A percentile compares a stretch with the other conserved stretches of the same genome.
Evolutionary conservation across 2,329 filamentous ascomycete species (phyloP).

Genomic region (Lachnellula hyalina): DNA sequence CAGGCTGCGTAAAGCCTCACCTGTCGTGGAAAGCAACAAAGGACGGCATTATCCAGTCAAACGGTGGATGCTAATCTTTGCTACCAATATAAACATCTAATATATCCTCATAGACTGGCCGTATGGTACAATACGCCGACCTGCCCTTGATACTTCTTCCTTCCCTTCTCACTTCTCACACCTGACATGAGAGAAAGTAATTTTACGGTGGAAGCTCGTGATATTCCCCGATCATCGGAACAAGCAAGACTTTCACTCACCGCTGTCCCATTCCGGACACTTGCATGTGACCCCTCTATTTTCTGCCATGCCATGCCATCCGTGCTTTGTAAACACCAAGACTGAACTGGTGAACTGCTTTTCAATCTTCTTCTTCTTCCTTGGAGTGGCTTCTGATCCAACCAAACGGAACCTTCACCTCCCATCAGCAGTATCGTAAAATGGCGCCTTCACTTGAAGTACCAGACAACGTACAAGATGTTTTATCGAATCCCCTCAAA

Average conservation of each 20-base stretch:
- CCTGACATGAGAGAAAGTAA: not conserved
- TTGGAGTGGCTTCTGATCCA: not conserved
- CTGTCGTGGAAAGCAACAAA: not conserved
- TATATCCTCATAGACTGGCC: not conserved
- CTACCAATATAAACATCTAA: not conserved
- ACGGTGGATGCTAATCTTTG: not conserved
- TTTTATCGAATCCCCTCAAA: constrained; percentile 71
- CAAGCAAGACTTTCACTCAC: not conserved
- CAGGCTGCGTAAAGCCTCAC: not conserved
- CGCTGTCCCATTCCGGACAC: not conserved
- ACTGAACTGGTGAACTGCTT: not conserved
- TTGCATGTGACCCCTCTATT: not conserved
- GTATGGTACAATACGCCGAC: not conserved
- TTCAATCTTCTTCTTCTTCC: not conserved
- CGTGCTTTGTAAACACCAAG: not conserved
- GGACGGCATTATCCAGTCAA: not conserved
- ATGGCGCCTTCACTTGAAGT: constrained; percentile 86
- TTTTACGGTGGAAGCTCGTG: no score
- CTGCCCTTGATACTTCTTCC: not conserved
- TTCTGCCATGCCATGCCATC: not conserved
- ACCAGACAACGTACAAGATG: constrained; percentile 59
- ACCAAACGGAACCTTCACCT: not conserved
- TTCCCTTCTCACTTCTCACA: not conserved
- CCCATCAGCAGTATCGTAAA: not conserved
- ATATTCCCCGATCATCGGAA: not conserved